These are phyloP conservation scores for Afroboletus lepidellus DNA, from an alignment of 1,284 basidiomycete species.

Conservation along the genomic window DNA sequence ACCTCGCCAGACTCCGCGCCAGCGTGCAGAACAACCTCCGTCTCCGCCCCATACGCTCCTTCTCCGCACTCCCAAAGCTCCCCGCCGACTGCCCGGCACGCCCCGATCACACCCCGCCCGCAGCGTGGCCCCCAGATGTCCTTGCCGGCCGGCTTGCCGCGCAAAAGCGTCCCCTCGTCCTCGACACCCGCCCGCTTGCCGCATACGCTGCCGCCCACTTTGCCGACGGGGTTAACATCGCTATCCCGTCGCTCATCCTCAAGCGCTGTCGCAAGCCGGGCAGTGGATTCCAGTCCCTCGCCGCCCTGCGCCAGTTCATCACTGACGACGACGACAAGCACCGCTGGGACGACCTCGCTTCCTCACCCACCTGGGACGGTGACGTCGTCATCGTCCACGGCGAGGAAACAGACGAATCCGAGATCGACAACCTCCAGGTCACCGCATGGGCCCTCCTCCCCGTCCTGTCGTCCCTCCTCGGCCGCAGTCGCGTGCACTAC, in stretches of 20 bases:
- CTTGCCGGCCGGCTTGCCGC: slow-evolving; percentile 52
- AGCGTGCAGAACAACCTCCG: slow-evolving; percentile 73
- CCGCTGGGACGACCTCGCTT: slow-evolving; percentile 52
- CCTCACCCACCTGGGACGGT: slow-evolving; percentile 65
- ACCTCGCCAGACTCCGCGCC: slow-evolving; percentile 63
- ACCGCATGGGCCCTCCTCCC: slow-evolving; percentile 67
- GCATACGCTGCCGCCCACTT: slow-evolving; percentile 66
- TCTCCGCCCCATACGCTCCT: slow-evolving; percentile 68
- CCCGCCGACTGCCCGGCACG: neutral
- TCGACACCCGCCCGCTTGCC: slow-evolving; percentile 75
- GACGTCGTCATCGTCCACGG: slow-evolving; percentile 67
- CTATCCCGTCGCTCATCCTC: slow-evolving; percentile 82
- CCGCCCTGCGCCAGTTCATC: slow-evolving; percentile 71
- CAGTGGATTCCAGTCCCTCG: slow-evolving; percentile 60
- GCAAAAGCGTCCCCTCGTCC: slow-evolving; percentile 60
- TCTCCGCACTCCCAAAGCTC: slow-evolving; percentile 43
- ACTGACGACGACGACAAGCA: slow-evolving; percentile 70
- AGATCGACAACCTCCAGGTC: slow-evolving; percentile 51
- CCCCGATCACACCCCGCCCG: slow-evolving; percentile 12
- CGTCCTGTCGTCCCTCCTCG: slow-evolving; percentile 55
- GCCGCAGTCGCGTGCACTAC: slow-evolving; percentile 56
- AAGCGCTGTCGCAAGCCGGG: slow-evolving; percentile 75
- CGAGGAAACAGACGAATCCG: slow-evolving; percentile 67
- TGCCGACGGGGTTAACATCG: slow-evolving; percentile 70
- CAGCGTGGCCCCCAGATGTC: slow-evolving; percentile 42